phyloP scores from a whole-genome alignment of 2,329 filamentous ascomycete genomes.

The Trichophyton schoenleinii region DNA sequence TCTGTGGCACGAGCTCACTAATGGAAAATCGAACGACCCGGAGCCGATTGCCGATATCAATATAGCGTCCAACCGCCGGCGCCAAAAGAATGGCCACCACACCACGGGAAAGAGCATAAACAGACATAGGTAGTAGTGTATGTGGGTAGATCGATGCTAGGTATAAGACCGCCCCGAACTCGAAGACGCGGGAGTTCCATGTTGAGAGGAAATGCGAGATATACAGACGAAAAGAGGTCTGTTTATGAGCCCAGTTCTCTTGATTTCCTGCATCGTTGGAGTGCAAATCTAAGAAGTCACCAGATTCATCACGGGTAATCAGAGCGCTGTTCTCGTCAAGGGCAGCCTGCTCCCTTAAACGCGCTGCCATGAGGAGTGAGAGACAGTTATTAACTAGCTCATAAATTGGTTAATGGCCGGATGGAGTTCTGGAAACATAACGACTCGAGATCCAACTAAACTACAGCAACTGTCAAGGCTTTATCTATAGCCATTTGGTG shows the following conservation, averaged over 20 bases:
- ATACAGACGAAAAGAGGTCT: constrained; percentile 32
- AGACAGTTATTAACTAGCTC: too few relatives aligned
- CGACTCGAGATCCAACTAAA: too few relatives aligned
- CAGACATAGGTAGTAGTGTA: neutral
- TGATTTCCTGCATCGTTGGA: too few relatives aligned
- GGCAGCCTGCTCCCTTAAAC: too few relatives aligned
- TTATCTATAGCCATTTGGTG: too few relatives aligned
- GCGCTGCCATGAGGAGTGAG: too few relatives aligned
- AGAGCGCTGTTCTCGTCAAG: too few relatives aligned
- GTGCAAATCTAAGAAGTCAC: too few relatives aligned
- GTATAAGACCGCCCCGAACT: constrained; percentile 50
- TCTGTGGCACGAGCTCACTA: neutral
- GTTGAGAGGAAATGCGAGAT: constrained; percentile 50
- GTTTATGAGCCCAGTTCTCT: too few relatives aligned
- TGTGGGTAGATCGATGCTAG: constrained; percentile 43
- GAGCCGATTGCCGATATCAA: neutral
- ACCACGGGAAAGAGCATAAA: neutral
- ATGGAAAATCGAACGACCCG: neutral
- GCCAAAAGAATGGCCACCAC: neutral
- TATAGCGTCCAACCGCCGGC: neutral
- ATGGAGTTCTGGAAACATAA: too few relatives aligned
- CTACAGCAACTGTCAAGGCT: too few relatives aligned
- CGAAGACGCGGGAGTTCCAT: constrained; percentile 53
- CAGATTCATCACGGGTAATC: too few relatives aligned
- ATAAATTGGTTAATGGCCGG: neutral